These are phyloP conservation scores for Tricladium varicosporioides DNA, from an alignment of 2,329 filamentous ascomycete genomes.

Conservation along the genomic window DNA sequence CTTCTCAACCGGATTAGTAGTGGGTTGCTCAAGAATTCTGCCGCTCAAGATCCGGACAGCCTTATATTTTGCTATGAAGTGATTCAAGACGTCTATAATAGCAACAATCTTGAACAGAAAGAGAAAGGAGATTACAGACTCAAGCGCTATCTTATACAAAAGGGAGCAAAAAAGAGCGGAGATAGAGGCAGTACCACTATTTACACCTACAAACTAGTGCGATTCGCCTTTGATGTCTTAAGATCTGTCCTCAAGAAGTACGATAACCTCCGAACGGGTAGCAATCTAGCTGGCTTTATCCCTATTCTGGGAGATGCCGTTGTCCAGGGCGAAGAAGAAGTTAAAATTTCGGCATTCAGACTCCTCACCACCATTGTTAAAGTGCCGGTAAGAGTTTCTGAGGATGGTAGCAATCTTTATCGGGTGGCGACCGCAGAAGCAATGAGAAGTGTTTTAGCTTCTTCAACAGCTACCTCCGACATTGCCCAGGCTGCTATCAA, in stretches of 20 bases:
- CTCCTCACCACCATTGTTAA: conserved; percentile 83
- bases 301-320: conserved; percentile 87
- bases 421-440: conserved; percentile 84
- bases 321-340: conserved; percentile 82
- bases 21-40: conserved; percentile 79
- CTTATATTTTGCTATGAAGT: conserved; percentile 96
- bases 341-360: conserved; percentile 83
- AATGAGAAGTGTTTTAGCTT: conserved; percentile 73
- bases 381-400: conserved; percentile 70
- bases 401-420: conserved; percentile 58
- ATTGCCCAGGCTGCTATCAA: conserved; percentile 86
- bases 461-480: conserved; percentile 77
- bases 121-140: conserved; percentile 60
- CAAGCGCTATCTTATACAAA: conserved; percentile 77
- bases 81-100: conserved; percentile 80
- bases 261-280: conserved; percentile 72
- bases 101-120: conserved; percentile 50
- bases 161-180: conserved; percentile 71
- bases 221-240: conserved; percentile 85
- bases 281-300: conserved; percentile 81
- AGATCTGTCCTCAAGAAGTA: conserved; percentile 85
- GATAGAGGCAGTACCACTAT: conserved; percentile 71
- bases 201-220: conserved; percentile 81
- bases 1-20: conserved; percentile 78
- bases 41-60: conserved; percentile 74